Conservation (phyloP, 352 stramenopile genomes). For the Sclerospora graminicola region DNA sequence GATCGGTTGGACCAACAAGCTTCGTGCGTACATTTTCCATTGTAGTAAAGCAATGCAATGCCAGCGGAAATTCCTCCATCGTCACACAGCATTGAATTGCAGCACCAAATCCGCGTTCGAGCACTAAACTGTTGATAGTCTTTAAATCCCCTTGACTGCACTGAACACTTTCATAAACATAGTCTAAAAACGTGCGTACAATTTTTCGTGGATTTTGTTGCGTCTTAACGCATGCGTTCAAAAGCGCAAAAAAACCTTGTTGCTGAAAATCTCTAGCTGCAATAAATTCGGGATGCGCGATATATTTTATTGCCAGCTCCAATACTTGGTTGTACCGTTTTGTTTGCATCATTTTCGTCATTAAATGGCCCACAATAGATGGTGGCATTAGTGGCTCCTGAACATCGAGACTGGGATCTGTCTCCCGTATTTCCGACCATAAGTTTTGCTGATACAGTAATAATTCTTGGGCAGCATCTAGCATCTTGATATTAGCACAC, state of each 20-base stretch:
- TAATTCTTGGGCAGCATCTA: slow-evolving; percentile 32
- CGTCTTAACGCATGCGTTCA: slow-evolving; percentile 17
- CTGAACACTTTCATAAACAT: slow-evolving; percentile 19
- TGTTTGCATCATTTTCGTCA: slow-evolving; percentile 30
- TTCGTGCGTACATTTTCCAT: slow-evolving; percentile 10
- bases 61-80: slow-evolving; percentile 28
- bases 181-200: slow-evolving; percentile 31
- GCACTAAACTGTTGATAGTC: slow-evolving; percentile 10
- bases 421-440: slow-evolving; percentile 8
- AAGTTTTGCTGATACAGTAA: slow-evolving; percentile 36
- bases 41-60: slow-evolving; percentile 30
- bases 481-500: slow-evolving; percentile 57
- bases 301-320: slow-evolving; percentile 26
- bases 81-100: slow-evolving; percentile 54
- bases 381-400: slow-evolving; percentile 25
- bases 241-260: slow-evolving; percentile 52
- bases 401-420: background rate
- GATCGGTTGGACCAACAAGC: background rate
- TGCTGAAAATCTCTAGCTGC: slow-evolving; percentile 34
- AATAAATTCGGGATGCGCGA: slow-evolving; percentile 21
- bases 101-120: slow-evolving; percentile 55
- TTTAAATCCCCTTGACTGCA: slow-evolving; percentile 3
- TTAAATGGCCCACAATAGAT: slow-evolving; percentile 39
- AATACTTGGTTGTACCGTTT: slow-evolving; percentile 27
- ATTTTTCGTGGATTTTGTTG: slow-evolving; percentile 10